These are phyloP conservation scores for Aleurites moluccanus DNA, from an alignment of 441 rosid genomes.

Conservation along the genomic window DNA sequence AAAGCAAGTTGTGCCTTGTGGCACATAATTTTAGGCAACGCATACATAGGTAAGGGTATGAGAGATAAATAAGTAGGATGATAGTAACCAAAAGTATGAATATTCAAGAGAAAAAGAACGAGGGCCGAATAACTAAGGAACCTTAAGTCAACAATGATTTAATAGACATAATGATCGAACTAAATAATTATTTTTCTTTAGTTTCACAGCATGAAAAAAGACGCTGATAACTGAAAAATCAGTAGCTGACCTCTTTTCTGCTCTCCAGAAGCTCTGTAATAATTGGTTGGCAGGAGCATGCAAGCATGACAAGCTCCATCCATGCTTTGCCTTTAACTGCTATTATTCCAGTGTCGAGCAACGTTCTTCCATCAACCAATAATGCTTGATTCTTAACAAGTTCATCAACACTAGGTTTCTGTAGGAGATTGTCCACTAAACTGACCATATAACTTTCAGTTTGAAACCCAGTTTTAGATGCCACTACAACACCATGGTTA, in stretches of 20 bases:
- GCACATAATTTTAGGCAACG: conserved; percentile 2
- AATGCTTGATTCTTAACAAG: conserved; percentile 70
- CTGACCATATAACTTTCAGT: conserved; percentile 42
- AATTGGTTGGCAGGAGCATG: conserved; percentile 72
- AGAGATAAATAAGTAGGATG: neutral
- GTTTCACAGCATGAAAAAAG: neutral
- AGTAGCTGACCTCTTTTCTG: conserved; percentile 62
- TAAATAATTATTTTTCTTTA: neutral
- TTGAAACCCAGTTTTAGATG: conserved; percentile 49
- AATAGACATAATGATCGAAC: neutral
- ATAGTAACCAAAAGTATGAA: neutral
- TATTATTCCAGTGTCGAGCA: conserved; percentile 92
- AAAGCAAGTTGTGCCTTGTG: neutral
- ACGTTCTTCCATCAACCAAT: conserved; percentile 81
- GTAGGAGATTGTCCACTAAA: conserved; percentile 78
- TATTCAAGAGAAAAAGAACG: neutral
- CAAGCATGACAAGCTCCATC: conserved; percentile 72
- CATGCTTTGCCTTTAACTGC: conserved; percentile 94
- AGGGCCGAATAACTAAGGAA: neutral
- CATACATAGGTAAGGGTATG: neutral
- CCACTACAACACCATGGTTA: conserved; percentile 91
- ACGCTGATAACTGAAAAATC: conserved; percentile 8
- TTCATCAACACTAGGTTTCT: conserved; percentile 77
- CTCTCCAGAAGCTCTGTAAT: conserved; percentile 59
- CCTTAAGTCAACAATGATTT: neutral